phyloP scores from a whole-genome alignment of 2,329 filamentous ascomycete genomes.

The Penicillium sp. region DNA sequence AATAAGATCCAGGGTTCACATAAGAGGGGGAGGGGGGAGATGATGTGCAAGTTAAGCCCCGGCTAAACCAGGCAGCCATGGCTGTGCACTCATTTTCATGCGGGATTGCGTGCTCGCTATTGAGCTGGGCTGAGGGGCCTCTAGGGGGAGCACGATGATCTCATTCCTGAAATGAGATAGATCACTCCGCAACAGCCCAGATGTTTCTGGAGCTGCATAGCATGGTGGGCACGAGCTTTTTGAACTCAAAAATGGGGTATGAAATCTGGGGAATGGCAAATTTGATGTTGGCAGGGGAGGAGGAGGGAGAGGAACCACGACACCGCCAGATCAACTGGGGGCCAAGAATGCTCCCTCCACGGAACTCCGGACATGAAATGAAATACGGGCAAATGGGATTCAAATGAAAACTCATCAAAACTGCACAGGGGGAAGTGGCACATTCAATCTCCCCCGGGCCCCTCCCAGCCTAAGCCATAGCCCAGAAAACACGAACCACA shows the following conservation, averaged over 20 bases:
- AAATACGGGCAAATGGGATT: not conserved
- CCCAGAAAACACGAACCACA: slow-evolving; percentile 27
- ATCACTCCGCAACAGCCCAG: not conserved
- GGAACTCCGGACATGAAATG: not conserved
- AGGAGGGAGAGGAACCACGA: not conserved
- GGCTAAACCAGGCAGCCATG: slow-evolving; percentile 15
- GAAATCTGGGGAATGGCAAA: not conserved
- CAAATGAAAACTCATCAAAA: not conserved
- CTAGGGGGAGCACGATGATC: slow-evolving; percentile 14
- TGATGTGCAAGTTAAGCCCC: slow-evolving; percentile 13
- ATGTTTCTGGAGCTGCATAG: not conserved
- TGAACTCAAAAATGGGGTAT: not conserved
- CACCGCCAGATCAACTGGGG: not conserved
- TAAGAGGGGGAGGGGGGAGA: not conserved
- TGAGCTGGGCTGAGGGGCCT: slow-evolving; percentile 2
- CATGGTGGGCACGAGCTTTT: slow-evolving; percentile 1
- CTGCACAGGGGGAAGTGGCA: slow-evolving; percentile 1
- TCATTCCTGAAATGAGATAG: slow-evolving; percentile 11
- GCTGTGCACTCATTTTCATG: slow-evolving; percentile 33
- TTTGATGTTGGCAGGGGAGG: not conserved
- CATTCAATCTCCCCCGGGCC: slow-evolving; percentile 1
- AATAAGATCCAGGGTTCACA: slow-evolving; percentile 15
- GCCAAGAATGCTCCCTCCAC: not conserved
- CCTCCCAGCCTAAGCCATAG: not conserved
- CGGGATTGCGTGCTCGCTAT: slow-evolving; percentile 40